phyloP scores from a whole-genome alignment of 2,329 filamentous ascomycete species.

The Xylaria sp. region DNA sequence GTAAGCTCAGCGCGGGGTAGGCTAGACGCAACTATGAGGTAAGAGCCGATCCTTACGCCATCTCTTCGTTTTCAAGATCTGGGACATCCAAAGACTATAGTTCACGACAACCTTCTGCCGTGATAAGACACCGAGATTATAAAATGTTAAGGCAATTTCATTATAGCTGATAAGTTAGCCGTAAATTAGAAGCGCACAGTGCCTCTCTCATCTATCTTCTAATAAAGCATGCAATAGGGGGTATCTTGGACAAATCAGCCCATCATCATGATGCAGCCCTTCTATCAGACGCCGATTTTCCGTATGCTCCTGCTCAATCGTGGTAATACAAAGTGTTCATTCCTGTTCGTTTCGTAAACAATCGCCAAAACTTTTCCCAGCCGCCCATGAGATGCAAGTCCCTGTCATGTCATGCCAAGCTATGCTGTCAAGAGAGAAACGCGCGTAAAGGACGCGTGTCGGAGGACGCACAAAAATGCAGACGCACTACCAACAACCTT shows the following conservation, averaged over 20 bases:
- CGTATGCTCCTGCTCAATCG: constrained; percentile 19
- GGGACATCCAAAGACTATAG: not conserved
- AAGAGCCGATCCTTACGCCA: not conserved
- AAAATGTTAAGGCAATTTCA: not conserved
- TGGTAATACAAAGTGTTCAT: constrained; percentile 24
- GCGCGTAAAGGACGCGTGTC: not conserved
- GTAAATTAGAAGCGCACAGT: not conserved
- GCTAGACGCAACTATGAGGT: not conserved
- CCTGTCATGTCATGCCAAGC: constrained; percentile 12
- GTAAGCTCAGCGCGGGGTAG: constrained; percentile 9
- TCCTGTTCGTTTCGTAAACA: constrained; percentile 17
- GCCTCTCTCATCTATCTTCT: constrained; percentile 21
- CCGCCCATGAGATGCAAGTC: constrained; percentile 21
- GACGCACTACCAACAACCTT: too few relatives aligned
- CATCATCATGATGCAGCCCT: constrained; percentile 21
- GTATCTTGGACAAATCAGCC: constrained; percentile 31
- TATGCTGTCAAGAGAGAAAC: constrained; percentile 7
- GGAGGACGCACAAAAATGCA: not conserved
- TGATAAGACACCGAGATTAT: not conserved
- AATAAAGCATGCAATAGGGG: constrained; percentile 26
- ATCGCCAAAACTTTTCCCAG: constrained; percentile 17
- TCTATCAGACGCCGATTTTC: constrained; percentile 27
- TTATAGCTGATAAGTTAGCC: not conserved
- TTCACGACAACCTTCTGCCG: not conserved
- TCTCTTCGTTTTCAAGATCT: not conserved